These are phyloP conservation scores for Megacollybia marginata DNA, from an alignment of 768 basidiomycete genomes.

Conservation along the genomic window DNA sequence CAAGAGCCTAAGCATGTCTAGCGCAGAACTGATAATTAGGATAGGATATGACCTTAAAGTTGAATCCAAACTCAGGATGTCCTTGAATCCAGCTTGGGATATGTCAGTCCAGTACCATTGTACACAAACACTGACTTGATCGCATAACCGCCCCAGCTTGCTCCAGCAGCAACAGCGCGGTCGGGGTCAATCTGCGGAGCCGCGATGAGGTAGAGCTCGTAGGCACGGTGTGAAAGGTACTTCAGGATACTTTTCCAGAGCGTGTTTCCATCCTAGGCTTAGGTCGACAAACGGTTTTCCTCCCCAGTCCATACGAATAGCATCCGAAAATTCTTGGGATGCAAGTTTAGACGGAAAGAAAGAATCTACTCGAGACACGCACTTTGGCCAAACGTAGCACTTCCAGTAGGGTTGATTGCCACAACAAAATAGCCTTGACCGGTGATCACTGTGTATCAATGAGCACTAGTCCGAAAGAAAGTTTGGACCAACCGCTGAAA, in stretches of 20 bases:
- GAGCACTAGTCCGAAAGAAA: not conserved
- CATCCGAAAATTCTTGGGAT: conserved; percentile 63
- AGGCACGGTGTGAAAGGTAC: conserved; percentile 22
- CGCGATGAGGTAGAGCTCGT: not conserved
- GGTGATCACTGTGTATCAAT: conserved; percentile 52
- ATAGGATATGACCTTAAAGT: conserved; percentile 54
- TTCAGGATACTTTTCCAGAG: conserved; percentile 61
- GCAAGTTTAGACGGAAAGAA: not conserved
- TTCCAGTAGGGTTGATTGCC: conserved; percentile 80
- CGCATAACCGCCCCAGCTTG: conserved; percentile 82
- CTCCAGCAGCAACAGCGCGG: conserved; percentile 74
- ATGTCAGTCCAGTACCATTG: not conserved
- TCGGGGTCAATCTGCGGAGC: conserved; percentile 52
- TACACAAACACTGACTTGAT: conserved; percentile 54
- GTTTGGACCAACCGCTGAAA: conserved; percentile 44
- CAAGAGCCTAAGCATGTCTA: conserved; percentile 43
- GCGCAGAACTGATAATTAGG: too few relatives aligned
- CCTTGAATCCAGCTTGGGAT: conserved; percentile 84
- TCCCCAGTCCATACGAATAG: conserved; percentile 76
- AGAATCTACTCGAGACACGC: not conserved
- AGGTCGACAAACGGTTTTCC: conserved; percentile 81
- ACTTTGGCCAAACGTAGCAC: conserved; percentile 90
- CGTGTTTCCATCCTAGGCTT: conserved; percentile 65
- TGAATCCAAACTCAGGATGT: conserved; percentile 80
- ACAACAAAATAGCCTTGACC: conserved; percentile 86